Evolutionary conservation across 106 monocot species (phyloP), one percentile per base, ranked within the genome.

Genomic region (Dendrobium chrysotoxum): DNA sequence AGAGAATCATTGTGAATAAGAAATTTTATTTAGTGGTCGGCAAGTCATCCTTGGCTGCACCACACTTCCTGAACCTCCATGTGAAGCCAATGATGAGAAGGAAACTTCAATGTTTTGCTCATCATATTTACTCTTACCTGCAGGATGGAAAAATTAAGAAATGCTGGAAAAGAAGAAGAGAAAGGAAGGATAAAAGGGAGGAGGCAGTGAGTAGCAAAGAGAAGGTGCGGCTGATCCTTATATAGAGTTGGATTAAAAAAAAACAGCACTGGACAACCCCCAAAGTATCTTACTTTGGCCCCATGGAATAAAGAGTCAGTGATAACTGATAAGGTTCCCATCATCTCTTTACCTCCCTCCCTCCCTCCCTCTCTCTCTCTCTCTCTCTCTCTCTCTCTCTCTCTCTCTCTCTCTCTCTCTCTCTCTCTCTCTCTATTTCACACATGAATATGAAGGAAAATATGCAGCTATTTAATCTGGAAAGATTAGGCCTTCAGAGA

Each of bases 1-100:
- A 75, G 3, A 44, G 11, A 65, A 23, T 75, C 42, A 7, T 28
- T 1, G 9, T 25, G 16, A 81, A 11, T 16, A 57, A 26, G 20
- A 61, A 79, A 64, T 1, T 7, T 6, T 23, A 31, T 61, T 15
- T 15, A 68, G 53, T 55, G 21, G 85, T 86, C 85, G 92, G 89
- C 92, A 92, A 92, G 84, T 92, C 92, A 92, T 92, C 87, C 92
- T 92, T 92, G 92, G 92, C 92, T 92, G 89, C 92, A 89, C 77
- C 75, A 65, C 78, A 75, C 82, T 86, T 84, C 87, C 87, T 83
- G 75, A 84, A 23, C 21, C 87, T 85, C 67, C 85, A 89, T 92
- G 92, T 77, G 72, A 87, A 85, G 87, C 92, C 55, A 80, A 7
- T 50, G 68, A 90, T 81, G 80, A 85, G 78, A 46, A 68, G 40